phyloP scores from a whole-genome alignment of 768 basidiomycete species.

The Russula sp. region DNA sequence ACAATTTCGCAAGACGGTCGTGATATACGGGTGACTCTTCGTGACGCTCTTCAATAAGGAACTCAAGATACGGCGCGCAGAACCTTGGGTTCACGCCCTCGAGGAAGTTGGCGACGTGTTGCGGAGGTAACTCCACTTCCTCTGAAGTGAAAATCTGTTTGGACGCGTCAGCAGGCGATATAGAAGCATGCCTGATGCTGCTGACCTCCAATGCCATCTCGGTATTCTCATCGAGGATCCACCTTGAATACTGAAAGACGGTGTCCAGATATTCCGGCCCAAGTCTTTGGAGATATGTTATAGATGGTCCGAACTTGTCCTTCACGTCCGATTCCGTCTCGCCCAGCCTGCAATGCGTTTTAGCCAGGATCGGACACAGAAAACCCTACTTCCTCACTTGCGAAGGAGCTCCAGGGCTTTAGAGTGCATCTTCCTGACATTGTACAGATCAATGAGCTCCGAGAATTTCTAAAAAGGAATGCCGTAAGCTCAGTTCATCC shows the following conservation, averaged over 20 bases:
- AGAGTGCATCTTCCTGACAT: constrained; percentile 92
- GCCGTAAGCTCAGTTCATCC: not conserved
- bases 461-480: constrained; percentile 64
- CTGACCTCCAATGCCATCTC: constrained; percentile 72
- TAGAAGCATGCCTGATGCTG: not conserved
- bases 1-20: constrained; percentile 84
- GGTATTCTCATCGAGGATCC: constrained; percentile 75
- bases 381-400: constrained; percentile 51
- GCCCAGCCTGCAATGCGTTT: constrained; percentile 50
- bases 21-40: constrained; percentile 70
- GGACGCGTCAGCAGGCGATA: not conserved
- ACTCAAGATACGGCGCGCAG: constrained; percentile 79
- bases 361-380: not conserved
- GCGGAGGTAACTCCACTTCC: constrained; percentile 83
- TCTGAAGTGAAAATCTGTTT: constrained; percentile 90
- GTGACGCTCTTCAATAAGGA: constrained; percentile 65
- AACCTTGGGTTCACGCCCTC: constrained; percentile 63
- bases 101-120: constrained; percentile 70
- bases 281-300: constrained; percentile 86
- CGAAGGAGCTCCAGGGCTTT: constrained; percentile 81
- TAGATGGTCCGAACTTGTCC: constrained; percentile 78
- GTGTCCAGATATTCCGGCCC: constrained; percentile 76
- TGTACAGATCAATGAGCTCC: constrained; percentile 86
- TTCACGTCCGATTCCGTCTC: constrained; percentile 68
- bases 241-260: constrained; percentile 74